Evolutionary conservation across 257 asterid species (phyloP).

Genomic region (Fraxinus anomala): DNA sequence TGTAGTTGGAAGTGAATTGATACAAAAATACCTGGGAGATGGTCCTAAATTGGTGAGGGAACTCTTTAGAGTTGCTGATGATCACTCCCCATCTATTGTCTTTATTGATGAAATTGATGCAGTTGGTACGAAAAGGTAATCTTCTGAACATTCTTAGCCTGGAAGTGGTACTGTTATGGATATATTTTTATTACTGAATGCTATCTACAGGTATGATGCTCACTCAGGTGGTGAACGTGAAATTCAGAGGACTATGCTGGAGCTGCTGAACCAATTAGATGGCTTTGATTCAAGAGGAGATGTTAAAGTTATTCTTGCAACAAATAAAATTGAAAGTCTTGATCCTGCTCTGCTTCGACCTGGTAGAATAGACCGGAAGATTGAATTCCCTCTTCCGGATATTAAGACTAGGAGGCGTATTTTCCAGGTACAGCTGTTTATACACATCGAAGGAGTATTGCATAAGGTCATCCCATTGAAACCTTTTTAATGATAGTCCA

Average conservation of each 20-base stretch:
- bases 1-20: too few relatives aligned
- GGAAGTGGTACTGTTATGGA: neutral
- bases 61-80: too few relatives aligned
- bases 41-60: too few relatives aligned
- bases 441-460: neutral
- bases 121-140: constrained; percentile 52
- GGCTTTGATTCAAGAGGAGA: constrained; percentile 45
- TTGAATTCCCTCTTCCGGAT: constrained; percentile 62
- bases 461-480: neutral
- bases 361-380: constrained; percentile 59
- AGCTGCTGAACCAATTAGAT: constrained; percentile 33
- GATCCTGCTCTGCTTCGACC: constrained; percentile 66
- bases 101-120: constrained; percentile 48
- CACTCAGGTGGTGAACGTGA: constrained; percentile 75
- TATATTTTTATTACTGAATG: neutral
- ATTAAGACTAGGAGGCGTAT: constrained; percentile 60
- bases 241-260: constrained; percentile 46
- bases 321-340: constrained; percentile 41
- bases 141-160: constrained; percentile 6
- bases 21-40: too few relatives aligned
- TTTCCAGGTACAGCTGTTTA: constrained; percentile 39
- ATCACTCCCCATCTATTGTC: too few relatives aligned
- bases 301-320: constrained; percentile 41
- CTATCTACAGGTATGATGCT: constrained; percentile 51
- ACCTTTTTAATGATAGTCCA: neutral